Conservation (phyloP, 345 rosid species). For the Theobroma cacao region DNA sequence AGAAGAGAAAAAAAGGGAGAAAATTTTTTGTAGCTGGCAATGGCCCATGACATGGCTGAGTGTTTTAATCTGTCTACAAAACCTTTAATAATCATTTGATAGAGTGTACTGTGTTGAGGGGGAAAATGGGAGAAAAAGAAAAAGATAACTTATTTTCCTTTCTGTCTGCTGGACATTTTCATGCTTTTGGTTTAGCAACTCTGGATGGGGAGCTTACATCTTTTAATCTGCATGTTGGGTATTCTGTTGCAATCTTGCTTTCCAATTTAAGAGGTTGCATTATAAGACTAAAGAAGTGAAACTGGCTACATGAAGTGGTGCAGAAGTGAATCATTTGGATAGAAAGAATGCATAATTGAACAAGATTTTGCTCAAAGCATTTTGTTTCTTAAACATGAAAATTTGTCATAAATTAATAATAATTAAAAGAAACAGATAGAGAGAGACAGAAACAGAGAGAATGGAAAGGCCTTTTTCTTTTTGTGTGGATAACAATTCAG, state of each 20-base stretch:
- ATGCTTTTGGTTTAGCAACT: background rate
- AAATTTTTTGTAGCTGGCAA: background rate
- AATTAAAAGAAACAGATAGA: too few species aligned
- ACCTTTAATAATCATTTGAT: background rate
- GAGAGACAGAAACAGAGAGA: too few species aligned
- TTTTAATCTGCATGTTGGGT: constrained; percentile 7
- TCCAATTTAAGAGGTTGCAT: background rate
- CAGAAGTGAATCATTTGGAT: constrained; percentile 3
- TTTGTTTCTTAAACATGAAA: background rate
- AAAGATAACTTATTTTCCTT: background rate
- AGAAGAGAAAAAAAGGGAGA: background rate
- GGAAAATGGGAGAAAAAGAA: background rate
- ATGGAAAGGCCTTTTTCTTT: background rate
- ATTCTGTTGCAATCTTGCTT: background rate
- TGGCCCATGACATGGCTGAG: background rate
- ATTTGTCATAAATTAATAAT: background rate
- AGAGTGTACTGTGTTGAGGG: background rate
- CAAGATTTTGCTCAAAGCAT: background rate
- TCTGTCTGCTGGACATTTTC: background rate
- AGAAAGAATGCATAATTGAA: background rate
- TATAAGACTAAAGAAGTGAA: background rate
- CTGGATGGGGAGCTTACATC: background rate
- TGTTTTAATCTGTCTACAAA: background rate
- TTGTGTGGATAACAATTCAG: background rate
- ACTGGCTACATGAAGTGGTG: background rate